These are phyloP conservation scores for Phytophthora chlamydospora DNA, from an alignment of 352 stramenopile genomes.

Conservation along the genomic window DNA sequence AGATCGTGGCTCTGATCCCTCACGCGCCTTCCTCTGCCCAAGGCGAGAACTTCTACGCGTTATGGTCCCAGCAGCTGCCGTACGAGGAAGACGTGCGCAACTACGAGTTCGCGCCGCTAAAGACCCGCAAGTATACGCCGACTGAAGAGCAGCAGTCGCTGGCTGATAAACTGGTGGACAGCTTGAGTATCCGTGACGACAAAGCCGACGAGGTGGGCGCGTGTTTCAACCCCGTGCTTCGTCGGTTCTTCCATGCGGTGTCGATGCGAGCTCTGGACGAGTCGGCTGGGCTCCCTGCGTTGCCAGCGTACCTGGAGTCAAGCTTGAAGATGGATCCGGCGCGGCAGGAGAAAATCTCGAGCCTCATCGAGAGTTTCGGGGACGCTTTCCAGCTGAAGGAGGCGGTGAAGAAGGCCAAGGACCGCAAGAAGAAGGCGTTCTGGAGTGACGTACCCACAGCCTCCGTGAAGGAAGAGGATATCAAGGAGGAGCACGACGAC, in stretches of 20 bases:
- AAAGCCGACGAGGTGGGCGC: constrained; percentile 58
- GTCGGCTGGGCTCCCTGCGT: constrained; percentile 45
- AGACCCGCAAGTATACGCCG: constrained; percentile 54
- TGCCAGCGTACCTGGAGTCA: constrained; percentile 65
- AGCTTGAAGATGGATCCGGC: constrained; percentile 67
- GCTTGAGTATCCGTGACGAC: constrained; percentile 69
- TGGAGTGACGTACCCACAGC: constrained; percentile 70
- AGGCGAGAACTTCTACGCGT: constrained; percentile 62
- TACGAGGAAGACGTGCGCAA: constrained; percentile 81
- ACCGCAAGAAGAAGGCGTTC: constrained; percentile 79
- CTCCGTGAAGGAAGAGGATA: constrained; percentile 41
- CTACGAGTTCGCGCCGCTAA: constrained; percentile 81
- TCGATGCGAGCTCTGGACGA: constrained; percentile 62
- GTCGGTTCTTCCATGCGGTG: constrained; percentile 75
- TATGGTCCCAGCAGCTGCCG: constrained; percentile 79
- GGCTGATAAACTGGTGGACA: constrained; percentile 76
- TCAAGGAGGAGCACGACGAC: constrained; percentile 49
- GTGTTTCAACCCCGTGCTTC: constrained; percentile 79
- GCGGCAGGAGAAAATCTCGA: constrained; percentile 51
- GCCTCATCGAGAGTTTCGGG: constrained; percentile 71
- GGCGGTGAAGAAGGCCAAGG: constrained; percentile 66
- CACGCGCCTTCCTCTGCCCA: constrained; percentile 36
- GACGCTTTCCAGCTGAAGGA: constrained; percentile 81
- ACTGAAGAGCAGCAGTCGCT: constrained; percentile 63
- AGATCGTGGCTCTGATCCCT: constrained; percentile 78